Base-by-base conservation (phyloP, 371 early-diverging fungal genomes). In the Syncephalastrum racemosum region DNA sequence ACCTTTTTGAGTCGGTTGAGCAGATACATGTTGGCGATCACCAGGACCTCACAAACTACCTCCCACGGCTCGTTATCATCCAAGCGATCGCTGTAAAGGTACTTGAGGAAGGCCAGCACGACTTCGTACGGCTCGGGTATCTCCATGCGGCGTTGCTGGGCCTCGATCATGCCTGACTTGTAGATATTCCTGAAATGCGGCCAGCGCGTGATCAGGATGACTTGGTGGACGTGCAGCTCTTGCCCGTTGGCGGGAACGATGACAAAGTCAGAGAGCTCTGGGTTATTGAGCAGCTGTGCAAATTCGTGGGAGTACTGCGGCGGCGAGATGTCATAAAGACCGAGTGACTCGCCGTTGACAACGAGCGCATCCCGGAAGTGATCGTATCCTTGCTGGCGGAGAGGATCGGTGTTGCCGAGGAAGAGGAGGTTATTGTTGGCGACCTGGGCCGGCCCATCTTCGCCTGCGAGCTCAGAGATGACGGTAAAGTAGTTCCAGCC, bases 131-230 rank as follows among this genome's bases (percentile, higher is more conserved):
- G 76, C 42, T 87, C 90, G 1, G 83, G 82, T 8, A 90, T 71
- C 18, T 73, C 70, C 74, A 90, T 76, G 7, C 79, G 64, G 22
- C 69, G 71, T 25, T 70, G 62, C 39, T 76, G 73, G 4, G 83
- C 70, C 60, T 89, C 90, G 12, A 78, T 73, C 88, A 88, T 88
- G 18, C 87, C 88, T 0, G 85, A 83, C 25, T 75, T 73, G 61
- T 79, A 71, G 54, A 89, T 74, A 50, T 84, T 84, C 24, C 68
- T 58, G 52, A 88, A 89, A 63, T 88, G 86, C 46, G 88, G 83
- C 90, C 90, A 89, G 55, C 90, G 84, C 47, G 87, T 73, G 40
- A 82, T 72, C 4, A 89, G 67, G 22, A 89, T 76, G 55, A 86
- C 80, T 50, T 81, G 76, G 54, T 89, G 90, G 1, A 82, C 88